A percentile compares a stretch with the other conserved stretches of the same genome.
These are phyloP conservation scores for Pichia sp. DNA, from an alignment of 1,139 yeast species.

Conservation along the genomic window DNA sequence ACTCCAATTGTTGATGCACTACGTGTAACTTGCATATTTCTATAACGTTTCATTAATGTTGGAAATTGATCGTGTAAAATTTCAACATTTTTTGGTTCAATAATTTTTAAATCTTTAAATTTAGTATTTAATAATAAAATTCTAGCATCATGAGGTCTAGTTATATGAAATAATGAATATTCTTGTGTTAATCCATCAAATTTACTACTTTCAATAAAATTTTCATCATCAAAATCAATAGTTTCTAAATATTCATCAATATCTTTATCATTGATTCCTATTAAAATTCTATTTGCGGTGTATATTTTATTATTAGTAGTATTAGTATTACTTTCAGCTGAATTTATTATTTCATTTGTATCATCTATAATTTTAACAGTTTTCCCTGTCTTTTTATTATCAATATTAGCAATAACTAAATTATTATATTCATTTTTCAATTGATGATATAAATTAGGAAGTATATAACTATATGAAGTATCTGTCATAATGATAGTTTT, in stretches of 20 bases:
- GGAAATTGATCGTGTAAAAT: slow-evolving; percentile 58
- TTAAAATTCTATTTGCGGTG: slow-evolving; percentile 24
- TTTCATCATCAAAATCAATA: slow-evolving; percentile 19
- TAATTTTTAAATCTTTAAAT: slow-evolving; percentile 47
- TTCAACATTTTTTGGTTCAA: slow-evolving; percentile 34
- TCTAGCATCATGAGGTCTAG: slow-evolving; percentile 72
- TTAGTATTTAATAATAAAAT: slow-evolving; percentile 68
- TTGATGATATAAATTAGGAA: slow-evolving; percentile 32
- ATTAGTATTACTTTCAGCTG: not conserved
- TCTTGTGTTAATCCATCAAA: slow-evolving; percentile 30
- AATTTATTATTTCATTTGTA: no score
- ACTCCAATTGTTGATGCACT: slow-evolving; percentile 90
- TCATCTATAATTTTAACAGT: slow-evolving; percentile 23
- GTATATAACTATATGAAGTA: slow-evolving; percentile 47
- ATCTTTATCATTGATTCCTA: slow-evolving; percentile 15
- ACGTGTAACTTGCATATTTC: slow-evolving; percentile 81
- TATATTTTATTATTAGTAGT: not conserved
- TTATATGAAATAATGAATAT: slow-evolving; percentile 61
- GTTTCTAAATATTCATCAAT: slow-evolving; percentile 8
- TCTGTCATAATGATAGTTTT: slow-evolving; percentile 61
- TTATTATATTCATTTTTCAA: slow-evolving; percentile 37
- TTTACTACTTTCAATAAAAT: slow-evolving; percentile 11
- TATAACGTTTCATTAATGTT: slow-evolving; percentile 73
- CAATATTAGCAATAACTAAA: slow-evolving; percentile 47
- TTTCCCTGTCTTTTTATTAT: slow-evolving; percentile 27